Conservation (phyloP, 495 filamentous ascomycete species). For the Penicillium macrosclerotiorum region DNA sequence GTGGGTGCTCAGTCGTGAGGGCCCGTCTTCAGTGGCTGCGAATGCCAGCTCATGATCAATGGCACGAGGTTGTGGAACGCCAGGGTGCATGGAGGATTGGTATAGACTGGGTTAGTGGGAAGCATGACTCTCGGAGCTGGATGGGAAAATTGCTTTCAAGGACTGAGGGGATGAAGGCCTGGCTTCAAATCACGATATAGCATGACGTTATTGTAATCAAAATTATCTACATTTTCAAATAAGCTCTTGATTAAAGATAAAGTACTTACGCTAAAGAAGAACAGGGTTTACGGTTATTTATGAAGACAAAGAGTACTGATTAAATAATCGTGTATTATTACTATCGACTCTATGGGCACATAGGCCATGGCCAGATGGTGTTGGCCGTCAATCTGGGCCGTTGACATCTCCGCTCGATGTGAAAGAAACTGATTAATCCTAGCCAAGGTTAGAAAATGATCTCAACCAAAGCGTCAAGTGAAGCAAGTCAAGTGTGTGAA, state of each 20-base stretch:
- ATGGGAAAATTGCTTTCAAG: no score
- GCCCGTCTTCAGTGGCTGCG: slow-evolving; percentile 26
- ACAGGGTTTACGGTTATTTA: neutral
- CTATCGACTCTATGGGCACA: no score
- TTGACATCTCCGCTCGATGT: neutral
- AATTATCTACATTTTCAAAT: slow-evolving; percentile 16
- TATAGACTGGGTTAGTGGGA: slow-evolving; percentile 23
- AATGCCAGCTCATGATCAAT: slow-evolving; percentile 25
- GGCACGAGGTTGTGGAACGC: neutral
- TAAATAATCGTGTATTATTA: no score
- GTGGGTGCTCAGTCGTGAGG: slow-evolving; percentile 77
- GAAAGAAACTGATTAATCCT: slow-evolving; percentile 1
- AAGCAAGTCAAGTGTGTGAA: slow-evolving; percentile 19
- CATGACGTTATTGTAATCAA: slow-evolving; percentile 35
- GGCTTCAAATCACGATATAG: slow-evolving; percentile 33
- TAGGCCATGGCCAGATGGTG: no score
- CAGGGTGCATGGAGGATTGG: slow-evolving; percentile 22
- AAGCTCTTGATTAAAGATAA: neutral
- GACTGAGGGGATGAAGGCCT: no score
- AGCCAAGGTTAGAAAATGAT: slow-evolving; percentile 28
- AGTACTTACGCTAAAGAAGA: neutral
- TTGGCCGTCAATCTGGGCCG: no score
- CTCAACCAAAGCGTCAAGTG: slow-evolving; percentile 16
- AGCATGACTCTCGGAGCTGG: no score
- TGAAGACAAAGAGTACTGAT: no score